These are phyloP conservation scores for Lentinula sp. DNA, from an alignment of 768 basidiomycete species.

Conservation along the genomic window DNA sequence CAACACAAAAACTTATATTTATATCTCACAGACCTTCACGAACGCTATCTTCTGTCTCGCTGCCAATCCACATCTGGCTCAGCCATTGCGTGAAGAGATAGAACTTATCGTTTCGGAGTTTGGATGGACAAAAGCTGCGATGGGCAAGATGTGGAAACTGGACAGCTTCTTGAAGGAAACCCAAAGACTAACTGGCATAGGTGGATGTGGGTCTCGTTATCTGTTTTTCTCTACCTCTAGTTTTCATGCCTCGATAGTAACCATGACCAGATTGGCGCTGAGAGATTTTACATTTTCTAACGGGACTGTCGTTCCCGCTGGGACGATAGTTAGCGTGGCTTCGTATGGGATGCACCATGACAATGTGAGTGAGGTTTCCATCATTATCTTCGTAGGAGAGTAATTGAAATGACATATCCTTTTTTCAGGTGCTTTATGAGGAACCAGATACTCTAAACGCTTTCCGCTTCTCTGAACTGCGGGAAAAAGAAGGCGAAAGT, in stretches of 20 bases:
- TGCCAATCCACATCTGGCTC: constrained; percentile 19
- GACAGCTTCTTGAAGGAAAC: constrained; percentile 43
- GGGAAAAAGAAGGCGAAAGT: neutral
- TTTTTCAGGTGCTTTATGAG: neutral
- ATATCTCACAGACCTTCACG: constrained; percentile 14
- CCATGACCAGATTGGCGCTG: constrained; percentile 9
- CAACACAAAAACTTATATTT: neutral
- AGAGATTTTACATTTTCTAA: constrained; percentile 12
- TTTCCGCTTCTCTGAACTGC: constrained; percentile 8
- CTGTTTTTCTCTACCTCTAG: neutral
- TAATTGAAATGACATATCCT: neutral
- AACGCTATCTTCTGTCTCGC: constrained; percentile 24
- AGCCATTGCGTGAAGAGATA: constrained; percentile 26
- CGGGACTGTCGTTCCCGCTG: constrained; percentile 11
- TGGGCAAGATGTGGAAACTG: constrained; percentile 30
- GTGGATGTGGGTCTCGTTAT: constrained; percentile 12
- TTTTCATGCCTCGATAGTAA: constrained; percentile 9
- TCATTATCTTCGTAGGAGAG: no score
- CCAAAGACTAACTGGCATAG: constrained; percentile 23
- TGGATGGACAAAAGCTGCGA: constrained; percentile 35
- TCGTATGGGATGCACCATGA: constrained; percentile 9
- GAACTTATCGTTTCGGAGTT: constrained; percentile 19
- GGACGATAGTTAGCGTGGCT: constrained; percentile 5
- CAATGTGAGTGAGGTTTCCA: neutral
- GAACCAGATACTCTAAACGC: neutral